Evolutionary conservation across 352 stramenopile species (phyloP), one percentile per base, ranked within the genome.

Genomic region (Aphanomyces astaci): DNA sequence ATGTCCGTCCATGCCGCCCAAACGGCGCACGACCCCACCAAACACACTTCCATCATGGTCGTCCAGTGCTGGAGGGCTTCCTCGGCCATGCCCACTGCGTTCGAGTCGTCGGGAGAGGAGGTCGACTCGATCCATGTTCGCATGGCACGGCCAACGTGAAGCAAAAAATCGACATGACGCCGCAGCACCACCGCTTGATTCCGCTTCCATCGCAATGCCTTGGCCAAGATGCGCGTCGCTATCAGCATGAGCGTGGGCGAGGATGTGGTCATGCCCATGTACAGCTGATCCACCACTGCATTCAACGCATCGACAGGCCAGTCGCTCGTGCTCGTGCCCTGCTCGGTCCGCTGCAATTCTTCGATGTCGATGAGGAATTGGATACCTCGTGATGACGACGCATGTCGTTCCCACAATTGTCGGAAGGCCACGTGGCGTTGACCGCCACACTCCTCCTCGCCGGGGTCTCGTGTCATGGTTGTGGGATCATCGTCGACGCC

Each of bases 111-210:
- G 22, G 4, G 5, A 17, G 22, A 28, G 40, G 24, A 17, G 27
- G 56, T 33, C 1, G 22, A 3, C 7, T 52, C 22, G 24, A 68
- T 17, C 43, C 24, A 59, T n/a, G 46, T 46, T 7, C 46, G 62
- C 7, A 68, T 11, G 15, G 51, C 31, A 19, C 3, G 13, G 40
- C 43, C 62, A 46, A 32, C 1, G 39, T 7, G 28, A 28, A 68
- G 15, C 25, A 68, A 2, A 28, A 36, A 60, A 24, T 59, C 36
- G 31, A 19, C 10, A n/a, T 51, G 36, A 11, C 17, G 22, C 3
- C 51, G 46, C 30, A 68, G 43, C 31, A 68, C 24, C 5, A 45
- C 25, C 11, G 62, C 62, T 62, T 68, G 62, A 28, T 68, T 68
- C 17, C 62, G 46, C 27, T 59, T 56, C 62, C 62, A 68, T 17